Base-by-base conservation (phyloP, 306 rosid species). In the Fagus sylvatica region DNA sequence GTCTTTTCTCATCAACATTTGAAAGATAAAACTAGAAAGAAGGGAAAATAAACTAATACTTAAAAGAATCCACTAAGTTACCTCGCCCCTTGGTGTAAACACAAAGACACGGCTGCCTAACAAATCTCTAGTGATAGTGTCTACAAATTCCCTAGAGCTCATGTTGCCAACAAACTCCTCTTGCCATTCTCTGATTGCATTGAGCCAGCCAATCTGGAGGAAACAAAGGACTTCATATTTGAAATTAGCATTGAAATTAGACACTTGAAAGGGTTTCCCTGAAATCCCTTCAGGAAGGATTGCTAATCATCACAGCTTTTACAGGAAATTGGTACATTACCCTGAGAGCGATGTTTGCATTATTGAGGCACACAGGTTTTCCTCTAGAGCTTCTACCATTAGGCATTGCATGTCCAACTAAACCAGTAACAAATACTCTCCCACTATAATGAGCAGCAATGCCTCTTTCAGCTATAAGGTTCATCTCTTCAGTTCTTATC, bases 81-180 rank as follows among this genome's bases (percentile, higher is more conserved):
- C 99, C 99, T 93, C 99, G 81, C 98, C 99, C 82, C 93, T 90
- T 49, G 99, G 99, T 10, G 99, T 93, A 84, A 96, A 96, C 68
- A 96, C 99, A 83, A 96, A 96, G 86, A 96, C 97, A 74, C 99
- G 89, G 76, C 99, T 96, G 8, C 99, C 96, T 74, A 96, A 87
- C 53, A 96, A 86, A 86, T 96, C 99, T 87, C 98, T 92, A 51
- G 98, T 93, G 80, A 96, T 71, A 61, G 98, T 96, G 79, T 96
- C 99, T 12, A 96, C 99, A 77, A 93, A 96, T 83, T 96, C 99
- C 87, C 99, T 91, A 72, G 99, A 96, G 85, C 97, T 96, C 99
- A 96, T 96, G 91, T 96, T 96, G 86, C 99, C 99, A 60, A 96
- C 99, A 72, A 96, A 96, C 89, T 96, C 99, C 82, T 96, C 99